phyloP scores from a whole-genome alignment of 1,284 basidiomycete genomes.

The Testicularia cyperi region DNA sequence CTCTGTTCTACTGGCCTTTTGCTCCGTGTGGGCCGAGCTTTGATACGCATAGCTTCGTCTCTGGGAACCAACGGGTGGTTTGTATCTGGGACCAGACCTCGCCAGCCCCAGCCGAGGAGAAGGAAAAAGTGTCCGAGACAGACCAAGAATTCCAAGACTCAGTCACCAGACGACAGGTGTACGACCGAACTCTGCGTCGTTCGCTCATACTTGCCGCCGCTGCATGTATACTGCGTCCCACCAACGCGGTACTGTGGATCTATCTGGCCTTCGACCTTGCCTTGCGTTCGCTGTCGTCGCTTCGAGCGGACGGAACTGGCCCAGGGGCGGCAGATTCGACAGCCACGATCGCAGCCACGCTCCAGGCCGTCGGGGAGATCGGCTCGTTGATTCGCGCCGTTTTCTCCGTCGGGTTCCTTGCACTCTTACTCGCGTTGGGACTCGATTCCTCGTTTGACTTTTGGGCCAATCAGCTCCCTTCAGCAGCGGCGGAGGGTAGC shows the following conservation, averaged over 20 bases:
- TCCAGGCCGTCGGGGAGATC: slow-evolving; percentile 15
- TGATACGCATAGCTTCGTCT: neutral
- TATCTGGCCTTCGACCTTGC: slow-evolving; percentile 61
- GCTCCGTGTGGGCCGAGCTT: slow-evolving; percentile 2
- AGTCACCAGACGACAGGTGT: neutral
- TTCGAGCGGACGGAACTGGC: neutral
- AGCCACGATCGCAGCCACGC: slow-evolving; percentile 6
- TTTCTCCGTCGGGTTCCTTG: slow-evolving; percentile 45
- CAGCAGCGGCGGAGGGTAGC: too few relatives aligned
- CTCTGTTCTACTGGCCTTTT: slow-evolving; percentile 73
- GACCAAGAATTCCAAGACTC: neutral
- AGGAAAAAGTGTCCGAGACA: neutral
- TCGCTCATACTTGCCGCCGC: slow-evolving; percentile 65
- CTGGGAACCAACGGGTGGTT: too few relatives aligned
- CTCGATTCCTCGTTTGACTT: slow-evolving; percentile 74
- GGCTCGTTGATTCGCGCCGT: slow-evolving; percentile 2
- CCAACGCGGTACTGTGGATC: slow-evolving; percentile 81
- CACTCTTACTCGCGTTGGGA: slow-evolving; percentile 62
- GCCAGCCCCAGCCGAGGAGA: neutral
- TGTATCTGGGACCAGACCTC: too few relatives aligned
- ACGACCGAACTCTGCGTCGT: slow-evolving; percentile 7
- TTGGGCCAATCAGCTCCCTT: slow-evolving; percentile 41
- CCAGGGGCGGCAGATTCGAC: neutral
- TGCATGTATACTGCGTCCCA: slow-evolving; percentile 79
- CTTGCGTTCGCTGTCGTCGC: slow-evolving; percentile 1